Evolutionary conservation across 768 basidiomycete genomes (phyloP).

Genomic region (Clavaria fumosa): DNA sequence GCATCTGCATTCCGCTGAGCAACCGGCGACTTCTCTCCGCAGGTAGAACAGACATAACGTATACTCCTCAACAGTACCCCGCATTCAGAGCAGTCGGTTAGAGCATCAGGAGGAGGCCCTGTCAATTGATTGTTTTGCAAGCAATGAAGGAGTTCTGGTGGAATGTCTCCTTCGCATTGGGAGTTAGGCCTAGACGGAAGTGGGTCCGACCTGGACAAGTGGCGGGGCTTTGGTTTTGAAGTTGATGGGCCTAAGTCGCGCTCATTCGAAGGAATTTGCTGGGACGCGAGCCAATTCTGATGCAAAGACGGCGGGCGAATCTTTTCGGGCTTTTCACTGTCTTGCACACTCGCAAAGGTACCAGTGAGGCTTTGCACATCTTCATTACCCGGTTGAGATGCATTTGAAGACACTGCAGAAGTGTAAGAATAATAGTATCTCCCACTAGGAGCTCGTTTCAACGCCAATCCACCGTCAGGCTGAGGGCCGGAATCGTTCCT

Average conservation of each 20-base stretch:
- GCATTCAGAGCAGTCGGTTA: slow-evolving; percentile 78
- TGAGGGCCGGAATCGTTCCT: slow-evolving; percentile 20
- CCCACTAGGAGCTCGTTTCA: slow-evolving; percentile 52
- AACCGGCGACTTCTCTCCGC: slow-evolving; percentile 58
- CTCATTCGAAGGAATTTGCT: slow-evolving; percentile 20
- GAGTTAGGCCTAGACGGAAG: slow-evolving; percentile 13
- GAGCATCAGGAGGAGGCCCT: slow-evolving; percentile 38
- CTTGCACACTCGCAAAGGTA: neutral
- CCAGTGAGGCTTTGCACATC: slow-evolving; percentile 8
- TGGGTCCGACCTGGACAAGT: slow-evolving; percentile 18
- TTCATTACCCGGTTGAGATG: slow-evolving; percentile 21
- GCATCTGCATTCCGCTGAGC: slow-evolving; percentile 12
- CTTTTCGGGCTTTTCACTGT: slow-evolving; percentile 13
- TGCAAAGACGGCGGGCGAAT: slow-evolving; percentile 54
- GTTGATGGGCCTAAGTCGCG: slow-evolving; percentile 9
- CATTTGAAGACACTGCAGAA: slow-evolving; percentile 29
- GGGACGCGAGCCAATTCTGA: slow-evolving; percentile 46
- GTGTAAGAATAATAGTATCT: slow-evolving; percentile 68
- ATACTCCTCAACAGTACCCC: slow-evolving; percentile 60
- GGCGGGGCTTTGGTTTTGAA: slow-evolving; percentile 14
- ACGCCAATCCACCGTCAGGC: slow-evolving; percentile 40
- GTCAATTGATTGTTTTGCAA: slow-evolving; percentile 29
- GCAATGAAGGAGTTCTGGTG: slow-evolving; percentile 37
- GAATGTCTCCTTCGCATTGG: slow-evolving; percentile 22
- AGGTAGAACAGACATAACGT: slow-evolving; percentile 80